phyloP scores from a whole-genome alignment of 768 basidiomycete genomes.

The Auricularia cornea region DNA sequence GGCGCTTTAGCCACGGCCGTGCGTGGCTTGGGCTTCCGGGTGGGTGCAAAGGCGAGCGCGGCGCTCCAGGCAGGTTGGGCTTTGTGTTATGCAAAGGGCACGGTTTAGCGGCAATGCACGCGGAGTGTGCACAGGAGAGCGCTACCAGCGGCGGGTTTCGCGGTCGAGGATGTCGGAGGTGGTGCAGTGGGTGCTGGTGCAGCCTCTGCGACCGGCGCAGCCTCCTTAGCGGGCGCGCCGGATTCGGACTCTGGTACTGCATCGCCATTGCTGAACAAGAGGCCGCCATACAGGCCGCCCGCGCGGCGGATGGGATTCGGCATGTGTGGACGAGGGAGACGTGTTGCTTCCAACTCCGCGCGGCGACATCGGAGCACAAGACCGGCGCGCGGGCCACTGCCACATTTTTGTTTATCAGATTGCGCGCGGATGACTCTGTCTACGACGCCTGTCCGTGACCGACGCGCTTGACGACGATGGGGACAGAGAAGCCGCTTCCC shows the following conservation, averaged over 20 bases:
- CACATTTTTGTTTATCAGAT: too few relatives aligned
- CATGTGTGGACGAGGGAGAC: not conserved
- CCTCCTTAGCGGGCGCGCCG: constrained; percentile 12
- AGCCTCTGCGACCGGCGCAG: constrained; percentile 17
- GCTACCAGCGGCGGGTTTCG: constrained; percentile 3
- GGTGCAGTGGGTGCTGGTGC: constrained; percentile 22
- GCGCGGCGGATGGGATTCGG: constrained; percentile 42
- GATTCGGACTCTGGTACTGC: not conserved
- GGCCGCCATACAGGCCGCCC: constrained; percentile 80
- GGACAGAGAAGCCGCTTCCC: too few relatives aligned
- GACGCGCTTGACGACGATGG: too few relatives aligned
- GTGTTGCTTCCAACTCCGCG: too few relatives aligned
- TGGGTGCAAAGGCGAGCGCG: constrained; percentile 80
- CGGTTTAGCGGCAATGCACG: not conserved
- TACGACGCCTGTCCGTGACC: too few relatives aligned
- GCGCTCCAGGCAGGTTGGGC: constrained; percentile 70
- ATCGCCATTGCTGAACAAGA: constrained; percentile 45
- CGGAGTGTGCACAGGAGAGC: not conserved
- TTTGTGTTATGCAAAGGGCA: not conserved
- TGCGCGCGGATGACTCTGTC: too few relatives aligned
- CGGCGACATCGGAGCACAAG: too few relatives aligned
- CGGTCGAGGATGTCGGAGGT: constrained; percentile 11
- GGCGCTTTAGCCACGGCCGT: constrained; percentile 42
- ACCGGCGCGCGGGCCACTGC: too few relatives aligned
- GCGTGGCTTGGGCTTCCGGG: constrained; percentile 58